A percentile compares a stretch with the other conserved stretches of the same genome.
These are phyloP conservation scores for Neurospora cerealis DNA, from an alignment of 495 filamentous ascomycete genomes.

Conservation along the genomic window DNA sequence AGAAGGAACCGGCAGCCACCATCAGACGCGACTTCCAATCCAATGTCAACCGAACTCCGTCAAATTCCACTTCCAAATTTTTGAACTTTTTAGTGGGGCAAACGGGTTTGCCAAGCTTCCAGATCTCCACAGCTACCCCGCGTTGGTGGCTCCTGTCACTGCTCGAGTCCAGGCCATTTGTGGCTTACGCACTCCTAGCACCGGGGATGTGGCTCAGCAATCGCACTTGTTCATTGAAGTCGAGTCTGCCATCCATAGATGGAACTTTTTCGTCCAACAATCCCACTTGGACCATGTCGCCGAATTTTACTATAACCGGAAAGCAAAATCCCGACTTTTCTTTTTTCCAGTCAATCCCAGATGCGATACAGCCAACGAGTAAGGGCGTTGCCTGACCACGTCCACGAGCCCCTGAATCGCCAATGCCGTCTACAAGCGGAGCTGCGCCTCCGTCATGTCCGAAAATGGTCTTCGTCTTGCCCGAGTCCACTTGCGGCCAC, in stretches of 20 bases:
- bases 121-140: background rate
- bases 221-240: background rate
- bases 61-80: conserved; percentile 2
- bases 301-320: background rate
- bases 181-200: background rate
- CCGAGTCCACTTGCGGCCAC: background rate
- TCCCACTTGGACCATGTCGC: background rate
- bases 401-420: background rate
- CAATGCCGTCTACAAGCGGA: background rate
- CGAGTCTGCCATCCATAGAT: background rate
- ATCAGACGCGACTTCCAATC: background rate
- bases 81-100: conserved; percentile 22
- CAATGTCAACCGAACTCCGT: background rate
- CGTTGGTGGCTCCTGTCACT: background rate
- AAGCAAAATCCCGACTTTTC: background rate
- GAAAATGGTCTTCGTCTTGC: background rate
- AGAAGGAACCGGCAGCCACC: background rate
- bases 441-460: background rate
- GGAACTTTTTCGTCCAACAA: background rate
- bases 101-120: background rate
- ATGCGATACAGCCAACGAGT: background rate
- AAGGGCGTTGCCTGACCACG: background rate
- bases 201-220: background rate
- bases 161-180: background rate
- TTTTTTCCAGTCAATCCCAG: background rate